Conservation (phyloP, 1,284 basidiomycete genomes). For the Naganishia liquefaciens region DNA sequence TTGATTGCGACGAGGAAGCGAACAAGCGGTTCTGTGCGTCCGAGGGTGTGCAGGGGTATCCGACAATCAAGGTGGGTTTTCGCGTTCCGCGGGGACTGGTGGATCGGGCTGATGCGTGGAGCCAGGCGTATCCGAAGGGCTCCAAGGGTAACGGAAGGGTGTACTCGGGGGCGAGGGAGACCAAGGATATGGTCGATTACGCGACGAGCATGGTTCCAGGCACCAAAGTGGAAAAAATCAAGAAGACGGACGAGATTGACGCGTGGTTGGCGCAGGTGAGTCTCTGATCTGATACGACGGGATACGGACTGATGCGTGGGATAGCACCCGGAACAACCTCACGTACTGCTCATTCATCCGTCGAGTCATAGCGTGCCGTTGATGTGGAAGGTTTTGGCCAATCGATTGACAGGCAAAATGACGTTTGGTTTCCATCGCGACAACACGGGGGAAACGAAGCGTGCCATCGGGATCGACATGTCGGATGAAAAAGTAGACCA, state of each 20-base stretch:
- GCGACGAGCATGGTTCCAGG: constrained; percentile 72
- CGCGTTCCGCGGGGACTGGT: not conserved
- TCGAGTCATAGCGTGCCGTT: constrained; percentile 72
- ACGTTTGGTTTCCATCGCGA: constrained; percentile 70
- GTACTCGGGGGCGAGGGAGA: constrained; percentile 74
- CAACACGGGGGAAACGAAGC: constrained; percentile 57
- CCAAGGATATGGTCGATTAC: constrained; percentile 73
- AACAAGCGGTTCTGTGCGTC: constrained; percentile 81
- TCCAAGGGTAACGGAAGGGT: constrained; percentile 64
- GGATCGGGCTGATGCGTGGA: constrained; percentile 28
- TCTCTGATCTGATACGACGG: not conserved
- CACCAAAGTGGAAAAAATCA: constrained; percentile 64
- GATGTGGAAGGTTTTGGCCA: constrained; percentile 79
- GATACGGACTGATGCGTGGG: not conserved
- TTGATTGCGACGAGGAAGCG: constrained; percentile 83
- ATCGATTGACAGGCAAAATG: constrained; percentile 69
- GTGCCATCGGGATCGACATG: constrained; percentile 39
- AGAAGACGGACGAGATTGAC: constrained; percentile 46
- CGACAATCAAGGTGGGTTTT: constrained; percentile 73
- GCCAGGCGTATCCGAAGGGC: constrained; percentile 73
- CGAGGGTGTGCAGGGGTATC: constrained; percentile 87
- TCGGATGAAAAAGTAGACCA: constrained; percentile 41
- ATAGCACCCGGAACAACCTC: constrained; percentile 62
- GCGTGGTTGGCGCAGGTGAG: constrained; percentile 28
- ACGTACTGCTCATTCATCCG: constrained; percentile 72